Conservation (phyloP, 164 flowering plant genomes). For the Nymphaea thermarum region DNA sequence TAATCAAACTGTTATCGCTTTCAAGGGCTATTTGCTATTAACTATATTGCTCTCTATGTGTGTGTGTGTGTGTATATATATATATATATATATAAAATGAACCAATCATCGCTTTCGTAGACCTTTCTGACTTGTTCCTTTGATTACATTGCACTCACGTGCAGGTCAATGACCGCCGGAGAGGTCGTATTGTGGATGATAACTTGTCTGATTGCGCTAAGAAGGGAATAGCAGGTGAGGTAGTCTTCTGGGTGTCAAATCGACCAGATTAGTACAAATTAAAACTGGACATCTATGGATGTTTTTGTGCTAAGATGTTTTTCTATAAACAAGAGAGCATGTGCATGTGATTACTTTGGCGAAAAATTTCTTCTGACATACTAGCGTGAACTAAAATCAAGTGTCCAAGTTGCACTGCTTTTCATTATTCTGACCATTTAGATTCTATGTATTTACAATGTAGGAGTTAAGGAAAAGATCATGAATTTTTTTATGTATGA, state of each 20-base stretch:
- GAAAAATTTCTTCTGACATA: too few relatives aligned
- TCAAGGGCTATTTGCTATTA: background rate
- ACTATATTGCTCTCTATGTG: background rate
- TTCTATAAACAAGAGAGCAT: background rate
- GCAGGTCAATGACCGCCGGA: conserved; percentile 19
- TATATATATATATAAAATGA: background rate
- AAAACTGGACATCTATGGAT: background rate
- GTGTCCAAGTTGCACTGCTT: too few relatives aligned
- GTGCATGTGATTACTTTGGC: background rate
- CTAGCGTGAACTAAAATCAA: background rate
- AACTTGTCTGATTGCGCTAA: conserved; percentile 79
- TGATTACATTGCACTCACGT: background rate
- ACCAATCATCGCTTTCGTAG: background rate
- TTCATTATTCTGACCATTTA: too few relatives aligned
- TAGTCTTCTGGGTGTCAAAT: background rate
- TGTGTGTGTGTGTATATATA: too few relatives aligned
- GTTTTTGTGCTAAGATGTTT: background rate
- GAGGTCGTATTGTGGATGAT: conserved; percentile 19
- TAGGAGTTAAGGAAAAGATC: too few relatives aligned
- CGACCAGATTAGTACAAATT: background rate
- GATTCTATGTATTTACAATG: too few relatives aligned
- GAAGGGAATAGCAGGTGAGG: conserved; percentile 78
- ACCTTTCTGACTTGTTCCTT: background rate
- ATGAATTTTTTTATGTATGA: too few relatives aligned
- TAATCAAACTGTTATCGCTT: background rate